Evolutionary conservation across 352 stramenopile genomes (phyloP), one percentile per base, ranked within the genome.

Genomic region (Thalassiosira livingstoniorum): DNA sequence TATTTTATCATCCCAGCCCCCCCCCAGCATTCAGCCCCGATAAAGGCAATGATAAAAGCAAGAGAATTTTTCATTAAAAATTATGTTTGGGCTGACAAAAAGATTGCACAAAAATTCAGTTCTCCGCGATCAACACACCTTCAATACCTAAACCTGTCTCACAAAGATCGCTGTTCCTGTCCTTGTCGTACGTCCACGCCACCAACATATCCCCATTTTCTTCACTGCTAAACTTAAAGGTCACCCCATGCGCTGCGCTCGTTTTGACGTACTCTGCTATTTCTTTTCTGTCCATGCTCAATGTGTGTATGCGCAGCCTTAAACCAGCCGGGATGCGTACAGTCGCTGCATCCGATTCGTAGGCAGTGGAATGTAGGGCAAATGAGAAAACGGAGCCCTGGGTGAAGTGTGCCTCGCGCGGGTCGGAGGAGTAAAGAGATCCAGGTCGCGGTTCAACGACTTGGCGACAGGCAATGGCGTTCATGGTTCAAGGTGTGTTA

Each of bases 201-300:
- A 58, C 53, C 2, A 85, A 39, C 78, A 85, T 85, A 42, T 85
- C 78, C 21, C 78, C 78, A 35, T 85, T 85, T 54, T 85, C 78
- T 63, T 85, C 78, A 32, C 47, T 67, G 1, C 69, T 80, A 62
- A 85, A 85, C 55, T 71, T 78, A 10, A 85, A 66, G 3, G 31
- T 47, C 4, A 80, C 78, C 1, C 78, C 78, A 1, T 74, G 51
- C 0, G 39, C 39, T 25, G 15, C 42, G 34, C 53, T 80, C 5
- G 45, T 72, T 29, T 70, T 72, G 2, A 69, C 35, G 53, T 74
- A 85, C 25, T 80, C 70, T 11, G 11, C 23, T 55, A 85, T 71
- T 43, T 85, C 62, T 37, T 80, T 85, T 35, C 1, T 35, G 32
- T 80, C 55, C 31, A 75, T 53, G 61, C 68, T 75, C 27, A 64